Conservation (phyloP, 306 rosid species). For the Trifolium subterraneum region DNA sequence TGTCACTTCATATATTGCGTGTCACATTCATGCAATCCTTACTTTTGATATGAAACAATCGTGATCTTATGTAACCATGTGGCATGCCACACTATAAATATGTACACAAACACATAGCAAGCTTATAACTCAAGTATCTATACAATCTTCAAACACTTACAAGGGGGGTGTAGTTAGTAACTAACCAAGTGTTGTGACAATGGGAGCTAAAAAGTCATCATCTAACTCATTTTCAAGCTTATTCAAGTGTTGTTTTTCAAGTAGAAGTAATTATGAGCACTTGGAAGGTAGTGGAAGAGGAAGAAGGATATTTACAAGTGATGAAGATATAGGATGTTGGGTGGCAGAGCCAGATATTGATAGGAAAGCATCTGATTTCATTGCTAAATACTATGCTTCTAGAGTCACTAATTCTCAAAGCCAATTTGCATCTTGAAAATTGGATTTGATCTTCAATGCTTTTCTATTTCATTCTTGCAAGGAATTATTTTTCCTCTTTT, state of each 20-base stretch:
- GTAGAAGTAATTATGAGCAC: constrained; percentile 41
- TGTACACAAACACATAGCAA: background rate
- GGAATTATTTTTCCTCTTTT: background rate
- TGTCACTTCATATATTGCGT: constrained; percentile 46
- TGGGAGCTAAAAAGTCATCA: constrained; percentile 58
- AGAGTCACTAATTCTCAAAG: constrained; percentile 52
- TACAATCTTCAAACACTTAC: background rate
- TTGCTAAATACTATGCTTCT: constrained; percentile 64
- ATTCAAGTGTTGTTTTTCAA: constrained; percentile 64
- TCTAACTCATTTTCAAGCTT: constrained; percentile 55
- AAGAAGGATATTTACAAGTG: constrained; percentile 65
- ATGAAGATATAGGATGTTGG: constrained; percentile 68
- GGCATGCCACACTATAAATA: constrained; percentile 53
- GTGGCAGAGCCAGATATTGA: constrained; percentile 83
- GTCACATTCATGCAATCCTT: constrained; percentile 42
- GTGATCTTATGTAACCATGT: constrained; percentile 5
- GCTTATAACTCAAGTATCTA: background rate
- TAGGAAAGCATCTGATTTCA: constrained; percentile 71
- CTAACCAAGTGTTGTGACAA: background rate
- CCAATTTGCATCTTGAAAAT: constrained; percentile 46
- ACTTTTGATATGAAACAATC: constrained; percentile 23
- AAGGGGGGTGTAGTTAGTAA: background rate
- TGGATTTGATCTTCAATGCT: background rate
- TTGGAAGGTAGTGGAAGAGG: constrained; percentile 60
- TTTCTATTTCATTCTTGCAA: constrained; percentile 4